phyloP scores from a whole-genome alignment of 257 asterid species.

The Jacaranda mimosifolia region DNA sequence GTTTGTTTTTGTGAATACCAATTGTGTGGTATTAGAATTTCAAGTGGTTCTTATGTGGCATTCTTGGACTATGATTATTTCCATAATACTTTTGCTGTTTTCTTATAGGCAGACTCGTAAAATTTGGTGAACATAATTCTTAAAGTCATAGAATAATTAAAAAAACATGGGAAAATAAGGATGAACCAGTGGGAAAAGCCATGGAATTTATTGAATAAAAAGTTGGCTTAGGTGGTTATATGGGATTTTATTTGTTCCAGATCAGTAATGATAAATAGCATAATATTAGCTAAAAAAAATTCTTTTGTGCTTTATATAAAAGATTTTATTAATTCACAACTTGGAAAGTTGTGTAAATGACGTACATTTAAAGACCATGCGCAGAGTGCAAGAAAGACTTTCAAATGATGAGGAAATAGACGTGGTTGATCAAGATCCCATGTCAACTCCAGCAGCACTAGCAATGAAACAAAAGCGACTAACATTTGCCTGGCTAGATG shows the following conservation, averaged over 20 bases:
- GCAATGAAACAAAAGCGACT: conserved; percentile 81
- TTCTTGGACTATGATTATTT: not conserved
- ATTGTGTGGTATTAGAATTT: conserved; percentile 1
- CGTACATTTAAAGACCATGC: conserved; percentile 76
- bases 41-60: not conserved
- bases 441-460: conserved; percentile 58
- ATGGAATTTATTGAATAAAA: not conserved
- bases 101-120: not conserved
- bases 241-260: conserved; percentile 7
- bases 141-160: not conserved
- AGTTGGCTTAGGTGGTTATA: not conserved
- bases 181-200: not conserved
- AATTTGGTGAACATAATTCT: not conserved
- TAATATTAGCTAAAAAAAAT: not conserved
- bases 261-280: not conserved
- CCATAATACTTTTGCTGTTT: conserved; percentile 12
- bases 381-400: conserved; percentile 85
- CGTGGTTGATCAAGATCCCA: conserved; percentile 56
- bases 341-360: conserved; percentile 43
- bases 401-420: conserved; percentile 52
- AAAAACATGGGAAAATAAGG: not conserved
- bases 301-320: conserved; percentile 2
- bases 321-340: conserved; percentile 24
- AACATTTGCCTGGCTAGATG: conserved; percentile 95
- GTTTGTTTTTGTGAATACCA: not conserved